Percentiles rank a stretch among this genome's conserved stretches.
Conservation (phyloP, 176 grass and related monocot genomes). For the Tillandsia leiboldiana region DNA sequence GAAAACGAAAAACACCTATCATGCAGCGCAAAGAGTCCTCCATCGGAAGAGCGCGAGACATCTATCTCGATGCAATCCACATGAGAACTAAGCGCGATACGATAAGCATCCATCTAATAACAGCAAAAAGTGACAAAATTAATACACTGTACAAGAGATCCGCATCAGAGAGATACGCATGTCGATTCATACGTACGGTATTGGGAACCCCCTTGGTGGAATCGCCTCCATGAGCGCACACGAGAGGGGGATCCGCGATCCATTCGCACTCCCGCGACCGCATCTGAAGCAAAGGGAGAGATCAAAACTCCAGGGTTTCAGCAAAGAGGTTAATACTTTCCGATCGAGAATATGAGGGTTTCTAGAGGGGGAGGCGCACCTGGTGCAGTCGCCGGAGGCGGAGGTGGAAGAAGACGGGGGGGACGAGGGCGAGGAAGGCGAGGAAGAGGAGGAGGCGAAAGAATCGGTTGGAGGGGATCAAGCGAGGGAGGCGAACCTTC, state of each 20-base stretch:
- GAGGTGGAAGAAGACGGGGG: constrained; percentile 77
- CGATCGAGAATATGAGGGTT: not conserved
- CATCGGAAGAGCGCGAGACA: constrained; percentile 67
- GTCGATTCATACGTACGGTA: constrained; percentile 25
- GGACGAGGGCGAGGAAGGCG: constrained; percentile 41
- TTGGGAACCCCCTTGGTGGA: constrained; percentile 60
- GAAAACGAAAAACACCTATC: constrained; percentile 48
- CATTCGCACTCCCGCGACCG: constrained; percentile 68
- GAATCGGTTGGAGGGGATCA: constrained; percentile 40
- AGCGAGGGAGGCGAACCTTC: constrained; percentile 21
- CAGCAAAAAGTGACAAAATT: not conserved
- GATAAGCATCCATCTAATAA: constrained; percentile 66
- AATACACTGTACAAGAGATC: too few relatives aligned
- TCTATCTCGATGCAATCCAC: constrained; percentile 93
- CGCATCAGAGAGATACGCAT: too few relatives aligned
- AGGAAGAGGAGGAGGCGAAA: constrained; percentile 57
- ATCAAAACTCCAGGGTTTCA: not conserved
- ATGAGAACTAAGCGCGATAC: constrained; percentile 42
- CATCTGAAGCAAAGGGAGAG: constrained; percentile 29
- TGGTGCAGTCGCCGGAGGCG: constrained; percentile 70
- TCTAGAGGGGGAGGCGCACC: constrained; percentile 13
- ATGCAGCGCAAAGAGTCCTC: constrained; percentile 59
- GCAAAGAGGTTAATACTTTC: not conserved
- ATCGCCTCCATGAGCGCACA: constrained; percentile 82
- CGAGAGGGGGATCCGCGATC: constrained; percentile 57